Base-by-base conservation (phyloP, 331 rosid species). In the Malus hybrid region DNA sequence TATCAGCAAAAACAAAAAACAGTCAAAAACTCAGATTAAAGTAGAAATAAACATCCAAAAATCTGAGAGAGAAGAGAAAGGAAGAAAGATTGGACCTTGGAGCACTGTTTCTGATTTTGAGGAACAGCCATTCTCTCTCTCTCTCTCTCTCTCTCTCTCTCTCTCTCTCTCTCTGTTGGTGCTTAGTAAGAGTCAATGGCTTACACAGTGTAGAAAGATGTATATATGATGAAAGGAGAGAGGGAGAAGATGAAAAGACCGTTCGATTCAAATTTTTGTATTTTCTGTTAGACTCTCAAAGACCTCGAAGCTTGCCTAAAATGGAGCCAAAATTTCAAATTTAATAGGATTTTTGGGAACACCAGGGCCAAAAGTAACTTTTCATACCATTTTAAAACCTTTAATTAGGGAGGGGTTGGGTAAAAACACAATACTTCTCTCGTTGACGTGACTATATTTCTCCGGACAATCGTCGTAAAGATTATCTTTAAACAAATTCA, bases 51-150 rank as follows among this genome's bases (percentile, higher is more conserved):
- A 29, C 24, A 9, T 56, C 13, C 26, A 32, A 5, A 53, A 1
- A 71, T 55, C 15, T 4, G 9, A 57, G 33, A 44, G 48, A 61
- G 32, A 79, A 10, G 46, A 39, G 46, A 39, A 39, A 39, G 71
- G 55, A 33, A 73, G 62, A 70, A n/a, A 26, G 48, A 30, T 24
- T 10, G 66, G 13, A 66, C 81, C 76, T 24, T 66, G 16, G 73
- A 70, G 73, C 64, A 24, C 29, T 56, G 67, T 46, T 19, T 75
- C 48, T 18, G 60, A 12, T 73, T 61, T 63, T 46, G 78, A 79
- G 36, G 24, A 60, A 74, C 68, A 63, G 67, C 55, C 75, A 81
- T 60, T 72, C 18, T 42, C 36, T n/a, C 26, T 13, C 18, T 42
- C 36, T 36, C 42, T 36, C 10, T 34, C 39, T 33, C 36, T 33